Conservation (phyloP, 2,329 filamentous ascomycete species). For the Pseudopithomyces maydicus region DNA sequence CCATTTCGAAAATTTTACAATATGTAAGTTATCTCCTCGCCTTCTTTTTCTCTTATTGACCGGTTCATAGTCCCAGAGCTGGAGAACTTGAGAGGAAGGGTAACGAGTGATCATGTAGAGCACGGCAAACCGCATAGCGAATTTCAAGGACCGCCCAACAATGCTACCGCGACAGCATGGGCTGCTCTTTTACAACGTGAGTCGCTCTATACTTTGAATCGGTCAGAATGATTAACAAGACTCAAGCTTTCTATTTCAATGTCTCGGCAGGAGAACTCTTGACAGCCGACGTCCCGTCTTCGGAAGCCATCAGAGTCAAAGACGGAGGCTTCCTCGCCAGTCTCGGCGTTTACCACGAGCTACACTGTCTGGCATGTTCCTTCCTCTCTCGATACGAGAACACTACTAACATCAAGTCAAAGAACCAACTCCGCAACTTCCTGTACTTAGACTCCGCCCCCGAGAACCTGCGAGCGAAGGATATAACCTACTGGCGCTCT, state of each 20-base stretch:
- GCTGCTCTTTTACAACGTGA: conserved; percentile 6
- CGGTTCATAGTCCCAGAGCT: neutral
- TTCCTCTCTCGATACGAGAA: neutral
- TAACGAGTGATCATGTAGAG: neutral
- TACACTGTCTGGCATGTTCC: conserved; percentile 10
- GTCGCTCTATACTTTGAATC: neutral
- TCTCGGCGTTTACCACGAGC: conserved; percentile 13
- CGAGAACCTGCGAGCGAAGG: neutral
- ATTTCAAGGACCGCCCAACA: conserved; percentile 4
- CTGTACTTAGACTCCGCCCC: neutral
- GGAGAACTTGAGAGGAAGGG: neutral
- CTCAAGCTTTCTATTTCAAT: conserved; percentile 5
- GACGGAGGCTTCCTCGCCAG: conserved; percentile 7
- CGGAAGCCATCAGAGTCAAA: neutral
- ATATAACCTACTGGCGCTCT: neutral
- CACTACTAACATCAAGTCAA: neutral
- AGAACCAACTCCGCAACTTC: neutral
- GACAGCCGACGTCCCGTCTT: neutral
- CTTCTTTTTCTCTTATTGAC: neutral
- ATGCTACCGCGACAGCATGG: conserved; percentile 2
- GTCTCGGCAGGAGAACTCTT: neutral
- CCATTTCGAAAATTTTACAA: neutral
- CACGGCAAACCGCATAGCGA: neutral
- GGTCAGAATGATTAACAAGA: neutral
- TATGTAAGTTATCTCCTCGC: neutral